phyloP scores from a whole-genome alignment of 345 rosid species.

The Bruguiera gymnorhiza region DNA sequence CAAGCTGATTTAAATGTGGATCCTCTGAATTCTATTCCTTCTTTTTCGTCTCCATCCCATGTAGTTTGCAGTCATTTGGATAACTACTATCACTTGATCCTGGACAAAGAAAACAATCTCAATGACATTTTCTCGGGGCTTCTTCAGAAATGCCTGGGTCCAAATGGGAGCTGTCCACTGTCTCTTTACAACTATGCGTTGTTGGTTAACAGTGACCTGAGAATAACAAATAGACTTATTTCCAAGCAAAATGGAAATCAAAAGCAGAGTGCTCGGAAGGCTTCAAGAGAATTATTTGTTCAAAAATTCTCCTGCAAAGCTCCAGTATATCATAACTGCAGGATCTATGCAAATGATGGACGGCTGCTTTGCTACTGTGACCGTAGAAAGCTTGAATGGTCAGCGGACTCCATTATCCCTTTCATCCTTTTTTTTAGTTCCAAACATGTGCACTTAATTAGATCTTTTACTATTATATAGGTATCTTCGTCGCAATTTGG shows the following conservation, averaged over 20 bases:
- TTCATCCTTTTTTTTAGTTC: constrained; percentile 7
- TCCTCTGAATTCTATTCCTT: constrained; percentile 40
- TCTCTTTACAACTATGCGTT: constrained; percentile 70
- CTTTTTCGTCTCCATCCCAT: constrained; percentile 54
- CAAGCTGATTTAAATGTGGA: constrained; percentile 59
- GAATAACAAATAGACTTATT: constrained; percentile 31
- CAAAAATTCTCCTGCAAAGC: constrained; percentile 94
- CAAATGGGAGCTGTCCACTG: constrained; percentile 68
- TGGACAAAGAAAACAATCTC: constrained; percentile 36
- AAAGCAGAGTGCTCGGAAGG: constrained; percentile 58
- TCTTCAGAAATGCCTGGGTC: constrained; percentile 72
- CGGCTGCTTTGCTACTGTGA: constrained; percentile 92
- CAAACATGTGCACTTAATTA: constrained; percentile 11
- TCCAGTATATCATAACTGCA: constrained; percentile 92
- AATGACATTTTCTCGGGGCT: constrained; percentile 42
- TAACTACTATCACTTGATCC: constrained; percentile 44
- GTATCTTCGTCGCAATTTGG: constrained; percentile 75
- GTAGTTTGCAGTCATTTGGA: constrained; percentile 69
- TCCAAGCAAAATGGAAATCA: constrained; percentile 50
- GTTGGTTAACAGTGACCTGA: constrained; percentile 47
- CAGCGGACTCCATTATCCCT: constrained; percentile 18
- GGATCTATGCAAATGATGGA: constrained; percentile 93
- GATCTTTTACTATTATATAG: constrained; percentile 32
- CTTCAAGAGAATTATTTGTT: constrained; percentile 77
- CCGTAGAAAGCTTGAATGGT: constrained; percentile 90